These are phyloP conservation scores for Roridomyces roridus DNA, from an alignment of 768 basidiomycete genomes.

Conservation along the genomic window DNA sequence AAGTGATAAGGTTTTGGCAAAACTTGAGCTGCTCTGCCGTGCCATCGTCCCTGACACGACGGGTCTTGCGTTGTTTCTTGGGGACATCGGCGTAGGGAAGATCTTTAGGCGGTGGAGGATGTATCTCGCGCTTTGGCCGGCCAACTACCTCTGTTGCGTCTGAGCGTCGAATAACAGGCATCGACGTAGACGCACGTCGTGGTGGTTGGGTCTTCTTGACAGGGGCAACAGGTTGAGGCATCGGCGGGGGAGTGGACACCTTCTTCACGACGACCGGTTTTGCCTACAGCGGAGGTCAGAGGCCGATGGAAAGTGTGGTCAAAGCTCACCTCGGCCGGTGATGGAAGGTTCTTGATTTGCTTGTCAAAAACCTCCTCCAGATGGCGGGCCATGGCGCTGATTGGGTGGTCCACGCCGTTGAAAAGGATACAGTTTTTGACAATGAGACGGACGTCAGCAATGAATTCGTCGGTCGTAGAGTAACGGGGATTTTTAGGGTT, in stretches of 20 bases:
- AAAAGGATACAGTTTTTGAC: constrained; percentile 90
- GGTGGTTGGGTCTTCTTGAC: constrained; percentile 52
- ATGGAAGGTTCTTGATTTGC: constrained; percentile 83
- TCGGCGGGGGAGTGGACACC: constrained; percentile 49
- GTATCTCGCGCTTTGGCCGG: constrained; percentile 98
- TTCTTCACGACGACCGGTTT: constrained; percentile 53
- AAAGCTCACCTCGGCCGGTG: constrained; percentile 70
- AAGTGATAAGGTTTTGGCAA: constrained; percentile 75
- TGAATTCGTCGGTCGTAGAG: constrained; percentile 76
- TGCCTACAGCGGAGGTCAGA: constrained; percentile 29
- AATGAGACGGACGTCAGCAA: constrained; percentile 84
- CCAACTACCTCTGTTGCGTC: constrained; percentile 61
- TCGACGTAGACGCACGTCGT: constrained; percentile 79
- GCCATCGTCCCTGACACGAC: constrained; percentile 67
- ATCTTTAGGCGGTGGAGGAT: constrained; percentile 94
- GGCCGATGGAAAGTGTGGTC: background rate
- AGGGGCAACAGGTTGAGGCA: constrained; percentile 51
- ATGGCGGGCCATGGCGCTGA: constrained; percentile 80
- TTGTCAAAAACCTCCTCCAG: constrained; percentile 89
- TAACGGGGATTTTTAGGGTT: constrained; percentile 82
- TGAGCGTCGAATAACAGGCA: constrained; percentile 84
- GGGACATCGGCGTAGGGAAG: constrained; percentile 81
- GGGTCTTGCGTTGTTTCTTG: constrained; percentile 69
- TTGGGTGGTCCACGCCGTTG: constrained; percentile 89
- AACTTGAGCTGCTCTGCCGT: constrained; percentile 86